Percentiles rank a stretch among this genome's conserved stretches.
These are phyloP conservation scores for Rhamnella rubrinervis DNA, from an alignment of 331 rosid species.

Conservation along the genomic window DNA sequence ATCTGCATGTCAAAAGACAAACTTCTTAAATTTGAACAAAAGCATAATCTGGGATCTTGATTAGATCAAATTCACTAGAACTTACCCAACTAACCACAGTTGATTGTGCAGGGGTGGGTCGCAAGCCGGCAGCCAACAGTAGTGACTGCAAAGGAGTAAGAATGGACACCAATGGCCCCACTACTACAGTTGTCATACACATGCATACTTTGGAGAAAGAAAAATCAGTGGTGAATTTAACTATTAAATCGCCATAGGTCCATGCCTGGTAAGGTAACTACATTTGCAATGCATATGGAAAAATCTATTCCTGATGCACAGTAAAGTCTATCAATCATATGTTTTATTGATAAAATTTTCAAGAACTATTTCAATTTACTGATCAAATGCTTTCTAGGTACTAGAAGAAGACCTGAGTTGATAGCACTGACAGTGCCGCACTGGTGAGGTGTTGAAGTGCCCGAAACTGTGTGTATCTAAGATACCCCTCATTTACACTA, in stretches of 20 bases:
- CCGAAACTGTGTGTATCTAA: constrained; percentile 81
- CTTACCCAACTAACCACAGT: constrained; percentile 97
- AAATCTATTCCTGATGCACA: too few species aligned
- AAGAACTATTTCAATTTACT: neutral
- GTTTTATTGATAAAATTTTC: too few species aligned
- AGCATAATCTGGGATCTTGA: constrained; percentile 1
- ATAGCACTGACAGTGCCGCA: constrained; percentile 73
- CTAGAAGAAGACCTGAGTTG: constrained; percentile 68
- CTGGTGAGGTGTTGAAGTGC: constrained; percentile 78
- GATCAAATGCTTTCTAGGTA: constrained; percentile 16
- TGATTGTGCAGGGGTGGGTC: constrained; percentile 93
- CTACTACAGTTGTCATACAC: constrained; percentile 8
- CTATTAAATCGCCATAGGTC: neutral
- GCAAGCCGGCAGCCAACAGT: constrained; percentile 95
- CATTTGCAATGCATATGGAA: too few species aligned
- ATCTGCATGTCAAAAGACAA: constrained; percentile 42
- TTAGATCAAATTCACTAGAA: constrained; percentile 20
- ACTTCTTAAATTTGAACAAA: constrained; percentile 9
- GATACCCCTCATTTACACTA: constrained; percentile 93
- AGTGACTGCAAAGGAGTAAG: constrained; percentile 77
- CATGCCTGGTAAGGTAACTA: too few species aligned
- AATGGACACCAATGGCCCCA: constrained; percentile 32
- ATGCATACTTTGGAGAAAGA: neutral
- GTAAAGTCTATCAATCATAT: too few species aligned
- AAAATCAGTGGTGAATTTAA: neutral